phyloP scores from a whole-genome alignment of 1,284 basidiomycete species.

The Sparassis latifolia region DNA sequence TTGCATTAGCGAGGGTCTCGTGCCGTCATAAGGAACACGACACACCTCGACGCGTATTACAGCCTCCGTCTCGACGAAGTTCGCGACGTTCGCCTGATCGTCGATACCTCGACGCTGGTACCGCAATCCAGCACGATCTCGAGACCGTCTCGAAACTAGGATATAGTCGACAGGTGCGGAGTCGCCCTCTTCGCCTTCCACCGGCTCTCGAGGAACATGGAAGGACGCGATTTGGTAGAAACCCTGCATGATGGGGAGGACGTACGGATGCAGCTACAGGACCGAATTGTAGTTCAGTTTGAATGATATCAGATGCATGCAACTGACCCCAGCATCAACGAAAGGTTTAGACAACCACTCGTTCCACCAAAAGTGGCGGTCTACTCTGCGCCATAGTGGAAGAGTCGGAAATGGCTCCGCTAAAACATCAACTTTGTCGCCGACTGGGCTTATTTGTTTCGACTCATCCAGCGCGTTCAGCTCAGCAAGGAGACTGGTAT shows the following conservation, averaged over 20 bases:
- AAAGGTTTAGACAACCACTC: conserved; percentile 74
- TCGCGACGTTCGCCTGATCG: conserved; percentile 76
- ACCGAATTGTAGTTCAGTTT: background rate
- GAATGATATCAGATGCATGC: background rate
- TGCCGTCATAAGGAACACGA: conserved; percentile 4
- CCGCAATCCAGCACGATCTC: conserved; percentile 88
- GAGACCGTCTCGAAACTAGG: conserved; percentile 81
- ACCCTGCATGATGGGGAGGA: conserved; percentile 87
- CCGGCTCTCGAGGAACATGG: conserved; percentile 50
- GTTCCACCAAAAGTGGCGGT: conserved; percentile 88
- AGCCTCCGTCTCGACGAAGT: conserved; percentile 93
- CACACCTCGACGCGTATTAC: conserved; percentile 74
- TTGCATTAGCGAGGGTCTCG: conserved; percentile 8
- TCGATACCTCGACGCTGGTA: conserved; percentile 96
- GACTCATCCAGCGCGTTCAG: conserved; percentile 39
- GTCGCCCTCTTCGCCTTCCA: conserved; percentile 37
- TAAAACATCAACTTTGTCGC: conserved; percentile 45
- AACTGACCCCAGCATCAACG: conserved; percentile 63
- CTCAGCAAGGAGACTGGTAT: conserved; percentile 49
- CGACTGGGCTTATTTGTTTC: conserved; percentile 19
- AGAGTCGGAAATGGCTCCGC: conserved; percentile 65
- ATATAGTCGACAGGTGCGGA: conserved; percentile 53
- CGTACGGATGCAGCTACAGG: conserved; percentile 66
- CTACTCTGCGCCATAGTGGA: conserved; percentile 80
- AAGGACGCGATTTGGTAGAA: conserved; percentile 74